Base-by-base conservation (phyloP, 345 rosid species). In the Eucalyptus curtisii region DNA sequence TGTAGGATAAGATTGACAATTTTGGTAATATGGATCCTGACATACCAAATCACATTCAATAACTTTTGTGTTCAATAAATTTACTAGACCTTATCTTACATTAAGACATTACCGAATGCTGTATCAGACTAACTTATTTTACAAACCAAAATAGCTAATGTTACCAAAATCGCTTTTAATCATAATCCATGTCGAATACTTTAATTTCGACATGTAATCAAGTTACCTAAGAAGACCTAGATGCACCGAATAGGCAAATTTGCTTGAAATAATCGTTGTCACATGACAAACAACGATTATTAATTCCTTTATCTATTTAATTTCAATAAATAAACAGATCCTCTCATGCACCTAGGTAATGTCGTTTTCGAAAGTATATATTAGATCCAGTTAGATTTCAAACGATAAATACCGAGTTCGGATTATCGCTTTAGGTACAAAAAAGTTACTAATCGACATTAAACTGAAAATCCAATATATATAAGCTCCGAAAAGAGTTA, bases 331-430 rank as follows among this genome's bases (percentile, higher is more conserved):
- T 31, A 68, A 68, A 16, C 10, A 9, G 2, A 71, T 71, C 81
- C 25, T 33, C 80, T 68, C 25, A 3, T 11, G 24, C 61, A 55
- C 30, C 61, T 8, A 10, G 13, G 13, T 55, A 55, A 55, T 31
- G 4, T 31, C 13, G 1, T 10, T 37, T 33, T 71, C 13, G 2
- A 9, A 71, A 33, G 2, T 15, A 71, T 14, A 33, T 5, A 71
- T 37, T 20, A 19, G 8, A 37, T 71, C 42, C 4, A 37, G 1
- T 19, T 71, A 71, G 13, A 37, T 71, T 71, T 17, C 25, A 19
- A 37, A 11, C 25, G 0, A 16, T 37, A 37, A 31, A 37, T 37
- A 37, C 25, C 7, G 4, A 37, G 2, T 37, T 20, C 0, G 8
- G 8, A 68, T 71, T 5, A 22, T 1, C 45, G 10, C 7, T 19